A percentile compares a stretch with the other conserved stretches of the same genome.
These are phyloP conservation scores for Abortiporus biennis DNA, from an alignment of 1,284 basidiomycete species.

Conservation along the genomic window DNA sequence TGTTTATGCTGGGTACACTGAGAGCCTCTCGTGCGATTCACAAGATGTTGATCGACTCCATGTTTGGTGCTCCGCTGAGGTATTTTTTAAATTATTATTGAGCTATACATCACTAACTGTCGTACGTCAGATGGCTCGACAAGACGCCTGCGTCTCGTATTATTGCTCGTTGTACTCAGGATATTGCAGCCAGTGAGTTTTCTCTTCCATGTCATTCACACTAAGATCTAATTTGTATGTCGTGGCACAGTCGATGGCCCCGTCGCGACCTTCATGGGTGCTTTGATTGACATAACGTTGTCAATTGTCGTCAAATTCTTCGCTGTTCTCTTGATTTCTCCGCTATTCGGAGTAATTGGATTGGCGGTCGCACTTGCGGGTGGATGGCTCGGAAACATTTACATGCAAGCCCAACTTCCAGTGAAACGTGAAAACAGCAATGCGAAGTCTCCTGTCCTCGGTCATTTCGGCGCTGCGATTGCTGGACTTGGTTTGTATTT, in stretches of 20 bases:
- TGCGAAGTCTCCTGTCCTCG: slow-evolving; percentile 55
- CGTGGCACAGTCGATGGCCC: slow-evolving; percentile 25
- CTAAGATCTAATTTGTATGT: too few species aligned
- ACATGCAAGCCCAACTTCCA: slow-evolving; percentile 68
- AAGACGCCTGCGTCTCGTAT: slow-evolving; percentile 49
- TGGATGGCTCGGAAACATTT: slow-evolving; percentile 36
- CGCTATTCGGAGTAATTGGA: slow-evolving; percentile 29
- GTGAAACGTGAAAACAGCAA: slow-evolving; percentile 69
- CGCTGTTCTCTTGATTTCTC: slow-evolving; percentile 37
- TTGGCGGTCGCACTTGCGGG: slow-evolving; percentile 33
- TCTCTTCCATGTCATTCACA: not conserved
- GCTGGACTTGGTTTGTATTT: slow-evolving; percentile 47
- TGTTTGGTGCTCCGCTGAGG: slow-evolving; percentile 50
- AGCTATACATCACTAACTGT: slow-evolving; percentile 8
- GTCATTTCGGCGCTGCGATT: slow-evolving; percentile 62
- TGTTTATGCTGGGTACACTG: slow-evolving; percentile 31
- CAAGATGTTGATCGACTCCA: slow-evolving; percentile 39
- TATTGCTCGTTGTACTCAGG: slow-evolving; percentile 53
- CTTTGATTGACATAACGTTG: slow-evolving; percentile 23
- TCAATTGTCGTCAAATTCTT: slow-evolving; percentile 34
- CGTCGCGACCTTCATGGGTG: too few species aligned
- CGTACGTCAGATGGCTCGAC: slow-evolving; percentile 36
- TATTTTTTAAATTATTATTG: slow-evolving; percentile 8
- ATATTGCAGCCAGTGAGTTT: slow-evolving; percentile 38
- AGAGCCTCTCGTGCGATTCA: slow-evolving; percentile 54